phyloP scores from a whole-genome alignment of 2,329 filamentous ascomycete genomes.

The Trichoderma brevicompactum region DNA sequence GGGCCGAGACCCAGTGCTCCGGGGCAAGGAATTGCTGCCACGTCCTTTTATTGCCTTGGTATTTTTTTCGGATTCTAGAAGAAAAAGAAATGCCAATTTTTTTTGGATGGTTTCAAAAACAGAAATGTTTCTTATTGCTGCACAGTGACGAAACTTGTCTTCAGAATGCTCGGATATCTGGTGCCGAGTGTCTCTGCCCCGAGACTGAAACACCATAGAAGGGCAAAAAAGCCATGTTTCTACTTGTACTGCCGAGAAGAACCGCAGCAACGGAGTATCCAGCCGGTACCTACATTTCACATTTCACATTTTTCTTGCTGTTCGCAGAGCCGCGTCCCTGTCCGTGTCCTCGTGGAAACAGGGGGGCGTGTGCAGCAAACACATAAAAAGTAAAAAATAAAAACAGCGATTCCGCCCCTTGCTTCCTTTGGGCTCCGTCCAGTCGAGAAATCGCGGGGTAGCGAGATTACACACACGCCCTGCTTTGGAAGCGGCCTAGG shows the following conservation, averaged over 20 bases:
- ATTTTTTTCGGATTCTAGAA: neutral
- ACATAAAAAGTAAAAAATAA: too few relatives aligned
- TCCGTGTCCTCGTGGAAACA: neutral
- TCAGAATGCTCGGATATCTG: constrained; percentile 18
- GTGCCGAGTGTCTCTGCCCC: constrained; percentile 12
- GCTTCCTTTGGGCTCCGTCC: too few relatives aligned
- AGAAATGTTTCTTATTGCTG: neutral
- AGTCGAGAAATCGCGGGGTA: constrained; percentile 29
- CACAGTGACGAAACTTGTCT: constrained; percentile 13
- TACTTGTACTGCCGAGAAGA: constrained; percentile 6
- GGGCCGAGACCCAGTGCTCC: constrained; percentile 31
- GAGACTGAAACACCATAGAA: neutral
- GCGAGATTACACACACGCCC: constrained; percentile 20
- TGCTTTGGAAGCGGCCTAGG: too few relatives aligned
- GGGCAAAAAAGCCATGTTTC: neutral
- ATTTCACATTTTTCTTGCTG: neutral
- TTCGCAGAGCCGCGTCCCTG: too few relatives aligned
- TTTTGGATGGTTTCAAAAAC: neutral
- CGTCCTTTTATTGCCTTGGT: too few relatives aligned
- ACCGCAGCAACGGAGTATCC: constrained; percentile 11
- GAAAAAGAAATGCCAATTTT: neutral
- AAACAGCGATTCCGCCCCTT: too few relatives aligned
- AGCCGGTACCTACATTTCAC: neutral
- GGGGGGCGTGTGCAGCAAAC: too few relatives aligned
- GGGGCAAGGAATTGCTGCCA: neutral